Evolutionary conservation across 352 stramenopile species (phyloP).

Genomic region (Phytophthora sansomeana): DNA sequence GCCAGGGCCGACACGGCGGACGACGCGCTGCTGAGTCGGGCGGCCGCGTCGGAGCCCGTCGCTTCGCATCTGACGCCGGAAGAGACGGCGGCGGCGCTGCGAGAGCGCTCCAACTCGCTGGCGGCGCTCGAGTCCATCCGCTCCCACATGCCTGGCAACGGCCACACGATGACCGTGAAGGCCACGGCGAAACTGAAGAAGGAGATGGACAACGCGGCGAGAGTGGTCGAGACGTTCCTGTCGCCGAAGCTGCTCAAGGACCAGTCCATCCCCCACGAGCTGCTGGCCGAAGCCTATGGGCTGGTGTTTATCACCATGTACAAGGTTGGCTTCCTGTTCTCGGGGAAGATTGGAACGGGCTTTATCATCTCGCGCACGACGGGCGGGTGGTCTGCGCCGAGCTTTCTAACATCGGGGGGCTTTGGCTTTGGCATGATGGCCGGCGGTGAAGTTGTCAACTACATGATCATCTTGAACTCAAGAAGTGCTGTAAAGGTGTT

Average conservation of each 20-base stretch:
- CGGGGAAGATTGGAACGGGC: conserved; percentile 78
- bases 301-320: conserved; percentile 86
- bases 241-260: conserved; percentile 79
- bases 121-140: conserved; percentile 47
- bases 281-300: conserved; percentile 77
- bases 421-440: conserved; percentile 88
- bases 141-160: conserved; percentile 24
- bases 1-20: conserved; percentile 54
- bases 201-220: conserved; percentile 67
- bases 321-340: conserved; percentile 83
- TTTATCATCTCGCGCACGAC: conserved; percentile 82
- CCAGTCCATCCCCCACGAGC: conserved; percentile 81
- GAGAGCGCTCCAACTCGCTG: conserved; percentile 71
- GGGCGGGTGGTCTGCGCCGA: conserved; percentile 76
- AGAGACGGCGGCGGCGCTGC: conserved; percentile 44
- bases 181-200: conserved; percentile 66
- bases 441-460: conserved; percentile 82
- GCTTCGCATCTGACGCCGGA: conserved; percentile 19
- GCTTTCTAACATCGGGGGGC: conserved; percentile 73
- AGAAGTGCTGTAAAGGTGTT: conserved; percentile 82
- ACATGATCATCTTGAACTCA: conserved; percentile 85
- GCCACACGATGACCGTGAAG: conserved; percentile 66
- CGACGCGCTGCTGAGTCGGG: conserved; percentile 40
- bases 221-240: conserved; percentile 79
- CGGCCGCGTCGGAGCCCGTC: conserved; percentile 10